These are phyloP conservation scores for Ehretia macrophylla DNA, from an alignment of 257 asterid species.

Conservation along the genomic window DNA sequence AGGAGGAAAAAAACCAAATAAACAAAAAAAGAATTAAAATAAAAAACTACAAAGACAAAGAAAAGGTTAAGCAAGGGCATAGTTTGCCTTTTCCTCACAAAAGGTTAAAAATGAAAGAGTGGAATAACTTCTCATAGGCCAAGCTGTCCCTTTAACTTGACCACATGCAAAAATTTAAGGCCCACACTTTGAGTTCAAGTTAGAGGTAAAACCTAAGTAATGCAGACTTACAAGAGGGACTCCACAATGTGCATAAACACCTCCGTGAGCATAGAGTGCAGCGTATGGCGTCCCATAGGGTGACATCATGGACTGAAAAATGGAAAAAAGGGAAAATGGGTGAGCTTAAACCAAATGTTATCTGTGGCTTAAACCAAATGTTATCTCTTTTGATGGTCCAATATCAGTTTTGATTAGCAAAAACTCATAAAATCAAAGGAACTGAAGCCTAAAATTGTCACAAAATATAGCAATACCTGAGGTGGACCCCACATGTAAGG, in stretches of 20 bases:
- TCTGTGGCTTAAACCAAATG: not conserved
- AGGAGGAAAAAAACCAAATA: too few species aligned
- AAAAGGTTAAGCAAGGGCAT: too few species aligned
- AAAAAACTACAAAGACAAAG: too few species aligned
- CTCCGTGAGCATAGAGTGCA: slow-evolving; percentile 83
- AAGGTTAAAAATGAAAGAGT: too few species aligned
- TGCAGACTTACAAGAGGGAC: slow-evolving; percentile 67
- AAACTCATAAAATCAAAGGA: not conserved
- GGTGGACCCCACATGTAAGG: slow-evolving; percentile 98
- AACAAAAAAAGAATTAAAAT: too few species aligned
- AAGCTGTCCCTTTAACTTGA: too few species aligned
- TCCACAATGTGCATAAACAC: slow-evolving; percentile 83
- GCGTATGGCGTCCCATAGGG: slow-evolving; percentile 90
- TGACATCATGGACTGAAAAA: slow-evolving; percentile 72
- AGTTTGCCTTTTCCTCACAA: too few species aligned
- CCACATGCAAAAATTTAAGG: too few species aligned
- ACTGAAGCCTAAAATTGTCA: not conserved
- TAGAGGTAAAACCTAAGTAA: not conserved
- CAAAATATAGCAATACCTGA: slow-evolving; percentile 49
- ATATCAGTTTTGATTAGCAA: too few species aligned
- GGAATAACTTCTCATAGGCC: too few species aligned
- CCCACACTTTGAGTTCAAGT: not conserved
- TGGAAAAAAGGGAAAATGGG: not conserved
- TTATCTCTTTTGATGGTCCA: too few species aligned
- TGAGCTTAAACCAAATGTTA: not conserved